phyloP scores from a whole-genome alignment of 768 basidiomycete species.

The Crepidotus variabilis region DNA sequence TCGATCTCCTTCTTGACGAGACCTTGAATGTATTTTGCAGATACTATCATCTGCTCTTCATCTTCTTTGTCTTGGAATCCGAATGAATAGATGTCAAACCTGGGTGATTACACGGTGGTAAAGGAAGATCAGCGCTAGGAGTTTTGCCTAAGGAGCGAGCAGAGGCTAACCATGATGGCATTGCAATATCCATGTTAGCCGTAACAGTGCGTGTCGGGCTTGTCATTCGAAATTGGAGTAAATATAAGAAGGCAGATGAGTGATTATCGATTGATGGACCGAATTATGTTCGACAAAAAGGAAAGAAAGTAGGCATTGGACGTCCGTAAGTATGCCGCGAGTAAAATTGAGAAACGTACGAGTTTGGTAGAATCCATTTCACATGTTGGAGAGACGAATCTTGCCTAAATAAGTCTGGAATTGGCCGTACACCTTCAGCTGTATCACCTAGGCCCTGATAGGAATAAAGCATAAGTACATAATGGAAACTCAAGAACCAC shows the following conservation, averaged over 20 bases:
- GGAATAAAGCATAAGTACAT: slow-evolving; percentile 10
- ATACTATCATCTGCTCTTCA: slow-evolving; percentile 68
- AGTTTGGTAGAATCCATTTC: slow-evolving; percentile 89
- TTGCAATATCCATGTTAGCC: slow-evolving; percentile 66
- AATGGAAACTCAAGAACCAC: neutral
- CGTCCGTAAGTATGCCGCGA: neutral
- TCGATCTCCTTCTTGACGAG: slow-evolving; percentile 76
- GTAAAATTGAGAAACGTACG: slow-evolving; percentile 41
- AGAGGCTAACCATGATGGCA: slow-evolving; percentile 67
- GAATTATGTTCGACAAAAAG: neutral
- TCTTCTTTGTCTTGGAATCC: slow-evolving; percentile 62
- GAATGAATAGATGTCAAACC: slow-evolving; percentile 79
- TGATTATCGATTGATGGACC: neutral
- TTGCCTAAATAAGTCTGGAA: slow-evolving; percentile 61
- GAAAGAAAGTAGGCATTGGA: neutral
- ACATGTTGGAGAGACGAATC: slow-evolving; percentile 62
- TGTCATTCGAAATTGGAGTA: slow-evolving; percentile 6
- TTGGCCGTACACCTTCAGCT: slow-evolving; percentile 73
- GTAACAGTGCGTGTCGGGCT: slow-evolving; percentile 63
- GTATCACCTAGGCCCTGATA: slow-evolving; percentile 71
- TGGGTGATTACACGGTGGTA: slow-evolving; percentile 21
- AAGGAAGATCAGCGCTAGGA: neutral
- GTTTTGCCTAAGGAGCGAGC: slow-evolving; percentile 3
- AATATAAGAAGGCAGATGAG: neutral
- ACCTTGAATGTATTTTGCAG: slow-evolving; percentile 56